Percentiles rank a stretch among this genome's conserved stretches.
Conservation (phyloP, 306 rosid species). For the Begonia peltatifolia region DNA sequence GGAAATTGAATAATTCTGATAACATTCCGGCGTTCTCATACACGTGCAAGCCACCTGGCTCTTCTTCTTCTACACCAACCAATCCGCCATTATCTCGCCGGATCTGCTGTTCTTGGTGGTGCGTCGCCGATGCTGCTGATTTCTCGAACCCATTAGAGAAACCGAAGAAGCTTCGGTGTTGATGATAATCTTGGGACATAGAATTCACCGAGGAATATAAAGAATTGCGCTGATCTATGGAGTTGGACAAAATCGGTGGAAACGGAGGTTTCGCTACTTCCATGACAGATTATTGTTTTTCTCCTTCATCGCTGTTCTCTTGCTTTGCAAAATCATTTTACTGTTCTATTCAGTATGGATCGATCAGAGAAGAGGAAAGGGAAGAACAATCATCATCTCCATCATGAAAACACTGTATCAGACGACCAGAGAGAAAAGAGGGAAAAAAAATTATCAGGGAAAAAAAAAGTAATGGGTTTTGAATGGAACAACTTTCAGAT, state of each 20-base stretch:
- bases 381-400: no score
- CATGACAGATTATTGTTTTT: background rate
- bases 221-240: slow-evolving; percentile 3
- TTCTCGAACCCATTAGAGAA: slow-evolving; percentile 11
- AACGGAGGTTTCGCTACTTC: background rate
- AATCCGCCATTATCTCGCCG: slow-evolving; percentile 68
- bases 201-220: slow-evolving; percentile 2
- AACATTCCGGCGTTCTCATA: slow-evolving; percentile 74
- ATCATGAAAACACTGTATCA: no score
- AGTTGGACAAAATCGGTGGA: slow-evolving; percentile 13
- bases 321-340: slow-evolving; percentile 1
- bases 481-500: no score
- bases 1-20: slow-evolving; percentile 85
- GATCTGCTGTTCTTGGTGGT: slow-evolving; percentile 73
- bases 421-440: no score
- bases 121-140: slow-evolving; percentile 21
- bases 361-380: background rate
- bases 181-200: slow-evolving; percentile 16
- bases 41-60: slow-evolving; percentile 34
- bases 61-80: slow-evolving; percentile 51
- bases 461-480: no score
- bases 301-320: slow-evolving; percentile 12
- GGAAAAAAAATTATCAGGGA: no score
- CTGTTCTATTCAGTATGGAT: background rate
- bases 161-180: slow-evolving; percentile 2